Evolutionary conservation across 192 early-diverging fungal genomes (phyloP).

Genomic region (Thoreauomyces humboldtii): DNA sequence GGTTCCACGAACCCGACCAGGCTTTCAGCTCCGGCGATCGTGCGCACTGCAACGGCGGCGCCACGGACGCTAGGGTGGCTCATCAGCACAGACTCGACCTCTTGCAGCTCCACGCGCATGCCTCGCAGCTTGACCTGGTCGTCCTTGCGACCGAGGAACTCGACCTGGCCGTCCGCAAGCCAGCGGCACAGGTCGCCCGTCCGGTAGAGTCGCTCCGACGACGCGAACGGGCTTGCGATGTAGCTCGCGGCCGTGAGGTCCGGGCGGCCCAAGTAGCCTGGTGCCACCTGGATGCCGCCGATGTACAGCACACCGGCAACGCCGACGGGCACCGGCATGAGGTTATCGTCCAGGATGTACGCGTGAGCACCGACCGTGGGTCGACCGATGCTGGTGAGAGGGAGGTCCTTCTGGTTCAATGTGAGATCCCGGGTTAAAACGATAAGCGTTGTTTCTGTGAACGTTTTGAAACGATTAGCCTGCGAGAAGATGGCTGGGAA

Average conservation of each 20-base stretch:
- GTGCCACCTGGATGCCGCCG: slow-evolving; percentile 18
- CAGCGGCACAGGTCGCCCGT: slow-evolving; percentile 23
- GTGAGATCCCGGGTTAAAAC: background rate
- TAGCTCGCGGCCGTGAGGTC: slow-evolving; percentile 23
- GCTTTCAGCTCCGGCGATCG: background rate
- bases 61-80: background rate
- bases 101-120: slow-evolving; percentile 29
- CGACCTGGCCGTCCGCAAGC: slow-evolving; percentile 5
- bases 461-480: background rate
- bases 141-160: slow-evolving; percentile 19
- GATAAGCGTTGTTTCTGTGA: background rate
- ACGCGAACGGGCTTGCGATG: background rate
- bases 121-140: slow-evolving; percentile 29
- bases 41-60: background rate
- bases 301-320: slow-evolving; percentile 35
- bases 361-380: background rate
- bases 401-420: background rate
- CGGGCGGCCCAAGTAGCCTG: slow-evolving; percentile 26
- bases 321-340: slow-evolving; percentile 33
- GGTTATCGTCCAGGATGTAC: slow-evolving; percentile 8
- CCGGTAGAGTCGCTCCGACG: slow-evolving; percentile 10
- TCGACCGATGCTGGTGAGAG: background rate
- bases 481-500: too few relatives aligned
- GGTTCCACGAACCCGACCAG: background rate
- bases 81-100: slow-evolving; percentile 12